These are phyloP conservation scores for Limtongia smithiae DNA, from an alignment of 805 yeast genomes.

Conservation along the genomic window DNA sequence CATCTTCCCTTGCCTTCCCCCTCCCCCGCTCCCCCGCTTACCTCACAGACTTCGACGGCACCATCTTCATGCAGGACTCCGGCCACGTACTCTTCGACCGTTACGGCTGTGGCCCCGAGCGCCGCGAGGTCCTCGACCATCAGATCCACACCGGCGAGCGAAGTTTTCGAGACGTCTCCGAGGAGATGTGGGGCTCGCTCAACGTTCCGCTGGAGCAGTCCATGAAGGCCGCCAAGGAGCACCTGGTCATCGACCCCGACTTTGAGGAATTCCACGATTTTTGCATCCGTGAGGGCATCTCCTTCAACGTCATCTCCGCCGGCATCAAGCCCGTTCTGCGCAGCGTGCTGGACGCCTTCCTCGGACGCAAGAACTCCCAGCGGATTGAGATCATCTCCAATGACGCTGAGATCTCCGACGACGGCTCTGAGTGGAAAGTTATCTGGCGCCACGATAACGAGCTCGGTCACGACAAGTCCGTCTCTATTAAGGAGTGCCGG, in stretches of 20 bases:
- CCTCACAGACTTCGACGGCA: constrained; percentile 44
- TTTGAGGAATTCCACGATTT: constrained; percentile 41
- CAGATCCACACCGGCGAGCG: constrained; percentile 40
- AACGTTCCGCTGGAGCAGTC: constrained; percentile 41
- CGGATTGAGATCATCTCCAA: constrained; percentile 43
- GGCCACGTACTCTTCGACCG: constrained; percentile 46
- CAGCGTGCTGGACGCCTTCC: constrained; percentile 41
- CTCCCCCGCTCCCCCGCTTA: constrained; percentile 14
- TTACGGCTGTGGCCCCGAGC: constrained; percentile 42
- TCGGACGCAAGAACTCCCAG: constrained; percentile 37
- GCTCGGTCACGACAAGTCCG: constrained; percentile 46
- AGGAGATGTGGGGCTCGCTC: constrained; percentile 45
- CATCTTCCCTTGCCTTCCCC: too few species aligned
- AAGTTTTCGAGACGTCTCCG: constrained; percentile 43
- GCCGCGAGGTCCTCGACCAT: constrained; percentile 39
- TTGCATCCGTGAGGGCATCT: constrained; percentile 39
- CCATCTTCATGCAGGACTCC: constrained; percentile 45
- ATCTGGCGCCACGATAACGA: constrained; percentile 44
- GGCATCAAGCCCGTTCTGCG: constrained; percentile 44
- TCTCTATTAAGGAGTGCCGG: constrained; percentile 41
- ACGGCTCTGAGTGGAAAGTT: constrained; percentile 41
- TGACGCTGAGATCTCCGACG: constrained; percentile 39
- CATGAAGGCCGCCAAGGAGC: constrained; percentile 37
- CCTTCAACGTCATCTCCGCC: constrained; percentile 45
- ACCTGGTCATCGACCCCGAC: constrained; percentile 42